Evolutionary conservation across 257 asterid species (phyloP), one percentile per base, ranked within the genome.

Genomic region (Vinca minor): DNA sequence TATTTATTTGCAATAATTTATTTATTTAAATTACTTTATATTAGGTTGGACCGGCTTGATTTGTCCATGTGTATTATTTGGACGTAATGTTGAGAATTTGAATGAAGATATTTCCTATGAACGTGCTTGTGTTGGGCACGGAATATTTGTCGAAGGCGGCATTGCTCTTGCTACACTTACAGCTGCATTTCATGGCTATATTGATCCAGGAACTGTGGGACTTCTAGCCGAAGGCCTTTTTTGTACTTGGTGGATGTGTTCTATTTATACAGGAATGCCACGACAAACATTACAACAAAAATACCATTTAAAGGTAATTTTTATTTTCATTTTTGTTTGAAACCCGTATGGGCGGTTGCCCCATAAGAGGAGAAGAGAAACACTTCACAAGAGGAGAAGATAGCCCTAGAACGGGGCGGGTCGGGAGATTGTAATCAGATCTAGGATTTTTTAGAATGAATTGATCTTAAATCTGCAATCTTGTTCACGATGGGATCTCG

Each of bases 161-260:
- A 82, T 86, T 48, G 67, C 87, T 25, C 88, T 88, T 54, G 96
- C 96, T 39, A 81, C 78, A n/a, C 42, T 78, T 1, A 84, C 94
- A n/a, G 92, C 92, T 38, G 76, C 88, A 3, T 73, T 80, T 59
- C 69, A 83, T 48, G 95, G 95, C 50, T 69, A 35, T 17, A 54
- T 88, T 46, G 95, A 88, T 67, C 96, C 96, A 25, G 83, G 84
- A 41, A 78, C 90, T 0, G 84, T 77, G 41, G 82, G 84, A 61
- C 92, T 84, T 64, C 31, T 88, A 18, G 80, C 87, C 11, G 95
- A 88, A 68, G 96, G 96, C 25, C 81, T 88, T 67, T 54, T 82
- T 35, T 88, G 87, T n/a, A 82, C 90, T 25, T 86, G 96, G 95
- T 88, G 95, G 96, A 86, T 88, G 26, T 88, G 95, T 59, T 92